Evolutionary conservation across 129 eudicot genomes (phyloP).

Genomic region (Flaveria bidentis): DNA sequence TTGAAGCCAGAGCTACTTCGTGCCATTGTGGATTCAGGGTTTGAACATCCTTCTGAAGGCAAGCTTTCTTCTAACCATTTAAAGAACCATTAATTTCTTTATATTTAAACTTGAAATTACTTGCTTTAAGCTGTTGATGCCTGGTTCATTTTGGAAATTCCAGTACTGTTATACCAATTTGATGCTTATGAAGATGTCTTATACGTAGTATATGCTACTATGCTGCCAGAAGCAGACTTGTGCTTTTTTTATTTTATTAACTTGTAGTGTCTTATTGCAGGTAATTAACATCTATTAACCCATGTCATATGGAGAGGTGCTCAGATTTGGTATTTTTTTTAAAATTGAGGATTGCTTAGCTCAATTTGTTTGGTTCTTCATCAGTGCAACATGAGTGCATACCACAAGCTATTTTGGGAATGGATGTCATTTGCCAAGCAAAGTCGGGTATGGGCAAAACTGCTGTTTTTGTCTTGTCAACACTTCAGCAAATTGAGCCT

Average conservation of each 20-base stretch:
- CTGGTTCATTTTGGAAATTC: neutral
- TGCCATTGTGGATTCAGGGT: slow-evolving; percentile 96
- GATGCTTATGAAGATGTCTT: neutral
- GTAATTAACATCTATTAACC: slow-evolving; percentile 68
- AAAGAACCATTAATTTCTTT: neutral
- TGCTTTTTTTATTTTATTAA: neutral
- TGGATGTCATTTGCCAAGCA: slow-evolving; percentile 99
- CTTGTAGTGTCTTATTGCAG: slow-evolving; percentile 43
- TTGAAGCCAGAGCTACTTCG: slow-evolving; percentile 96
- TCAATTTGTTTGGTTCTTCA: slow-evolving; percentile 81
- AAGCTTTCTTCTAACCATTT: slow-evolving; percentile 31
- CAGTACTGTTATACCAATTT: neutral
- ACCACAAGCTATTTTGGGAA: slow-evolving; percentile 98
- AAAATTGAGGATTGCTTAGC: slow-evolving; percentile 76
- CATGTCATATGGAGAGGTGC: slow-evolving; percentile 70
- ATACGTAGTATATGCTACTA: neutral
- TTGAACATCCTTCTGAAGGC: slow-evolving; percentile 99
- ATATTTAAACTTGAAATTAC: neutral
- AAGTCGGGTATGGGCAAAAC: slow-evolving; percentile 99
- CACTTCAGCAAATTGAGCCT: slow-evolving; percentile 93
- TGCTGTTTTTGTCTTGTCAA: slow-evolving; percentile 92
- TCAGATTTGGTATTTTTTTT: slow-evolving; percentile 61
- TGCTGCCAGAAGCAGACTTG: neutral
- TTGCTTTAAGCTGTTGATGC: neutral
- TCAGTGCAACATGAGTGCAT: slow-evolving; percentile 99